phyloP scores from a whole-genome alignment of 2,329 filamentous ascomycete genomes.

The Microsporum ferrugineum region DNA sequence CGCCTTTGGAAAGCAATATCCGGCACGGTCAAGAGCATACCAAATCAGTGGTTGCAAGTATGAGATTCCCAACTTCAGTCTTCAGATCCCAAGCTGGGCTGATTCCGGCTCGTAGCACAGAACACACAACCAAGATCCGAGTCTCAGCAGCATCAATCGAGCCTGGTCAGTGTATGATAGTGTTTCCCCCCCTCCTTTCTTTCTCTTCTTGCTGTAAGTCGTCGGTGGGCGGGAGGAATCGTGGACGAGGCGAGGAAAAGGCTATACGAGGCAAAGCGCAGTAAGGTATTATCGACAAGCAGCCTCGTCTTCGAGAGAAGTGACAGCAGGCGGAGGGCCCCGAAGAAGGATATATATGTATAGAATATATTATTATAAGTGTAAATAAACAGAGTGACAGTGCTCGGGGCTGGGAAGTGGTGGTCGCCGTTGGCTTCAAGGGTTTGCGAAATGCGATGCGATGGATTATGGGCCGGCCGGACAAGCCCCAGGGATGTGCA shows the following conservation, averaged over 20 bases:
- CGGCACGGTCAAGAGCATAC: too few relatives aligned
- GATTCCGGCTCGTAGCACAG: background rate
- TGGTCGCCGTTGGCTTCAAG: background rate
- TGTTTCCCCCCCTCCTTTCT: background rate
- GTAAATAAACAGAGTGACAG: background rate
- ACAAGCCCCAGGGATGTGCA: background rate
- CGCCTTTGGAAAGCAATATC: background rate
- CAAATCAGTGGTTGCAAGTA: too few relatives aligned
- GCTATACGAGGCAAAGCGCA: background rate
- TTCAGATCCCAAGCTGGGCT: background rate
- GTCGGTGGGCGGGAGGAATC: too few relatives aligned
- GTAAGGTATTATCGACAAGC: background rate
- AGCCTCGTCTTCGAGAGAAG: background rate
- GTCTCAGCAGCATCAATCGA: background rate
- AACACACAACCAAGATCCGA: background rate
- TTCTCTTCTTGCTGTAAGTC: background rate
- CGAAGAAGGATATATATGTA: background rate
- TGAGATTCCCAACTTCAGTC: too few relatives aligned
- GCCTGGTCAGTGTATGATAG: background rate
- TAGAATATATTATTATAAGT: background rate
- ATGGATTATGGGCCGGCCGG: background rate
- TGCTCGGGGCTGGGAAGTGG: background rate
- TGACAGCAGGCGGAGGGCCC: background rate
- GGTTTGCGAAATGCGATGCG: background rate
- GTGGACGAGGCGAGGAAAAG: background rate